A percentile compares a stretch with the other conserved stretches of the same genome.
These are phyloP conservation scores for Rutstroemia sp. DNA, from an alignment of 2,329 filamentous ascomycete genomes.

Conservation along the genomic window DNA sequence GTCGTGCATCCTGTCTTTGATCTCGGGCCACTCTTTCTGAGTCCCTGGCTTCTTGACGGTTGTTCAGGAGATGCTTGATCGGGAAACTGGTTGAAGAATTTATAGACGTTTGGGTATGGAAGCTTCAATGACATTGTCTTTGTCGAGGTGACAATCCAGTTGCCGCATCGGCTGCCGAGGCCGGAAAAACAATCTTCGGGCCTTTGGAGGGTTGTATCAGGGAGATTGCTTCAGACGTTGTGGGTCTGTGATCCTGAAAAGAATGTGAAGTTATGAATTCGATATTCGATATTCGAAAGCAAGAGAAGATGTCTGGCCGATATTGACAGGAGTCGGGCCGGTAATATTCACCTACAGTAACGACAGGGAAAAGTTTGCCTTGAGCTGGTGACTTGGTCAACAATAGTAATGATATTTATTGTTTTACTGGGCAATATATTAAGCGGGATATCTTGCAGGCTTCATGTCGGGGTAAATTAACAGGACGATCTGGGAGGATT, in stretches of 20 bases:
- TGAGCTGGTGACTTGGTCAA: slow-evolving; percentile 5
- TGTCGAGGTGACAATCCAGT: slow-evolving; percentile 13
- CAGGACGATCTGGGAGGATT: slow-evolving; percentile 1
- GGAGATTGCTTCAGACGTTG: neutral
- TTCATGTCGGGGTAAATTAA: slow-evolving; percentile 3
- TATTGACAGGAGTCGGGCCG: slow-evolving; percentile 7
- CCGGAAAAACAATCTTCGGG: slow-evolving; percentile 3
- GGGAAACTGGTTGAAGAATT: slow-evolving; percentile 30
- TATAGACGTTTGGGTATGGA: slow-evolving; percentile 30
- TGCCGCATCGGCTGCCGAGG: slow-evolving; percentile 13
- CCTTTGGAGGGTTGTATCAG: slow-evolving; percentile 3
- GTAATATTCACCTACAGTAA: slow-evolving; percentile 1
- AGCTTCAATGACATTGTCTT: slow-evolving; percentile 27
- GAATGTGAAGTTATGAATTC: neutral
- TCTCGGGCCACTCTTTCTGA: slow-evolving; percentile 29
- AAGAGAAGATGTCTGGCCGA: neutral
- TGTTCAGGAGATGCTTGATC: slow-evolving; percentile 27
- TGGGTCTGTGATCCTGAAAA: neutral
- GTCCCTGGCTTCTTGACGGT: slow-evolving; percentile 27
- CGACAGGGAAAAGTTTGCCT: neutral
- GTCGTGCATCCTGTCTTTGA: slow-evolving; percentile 30
- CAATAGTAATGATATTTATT: slow-evolving; percentile 6
- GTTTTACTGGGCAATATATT: slow-evolving; percentile 14
- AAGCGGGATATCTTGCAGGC: slow-evolving; percentile 10
- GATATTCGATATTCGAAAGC: neutral